phyloP scores from a whole-genome alignment of 1,284 basidiomycete species.

The Phellopilus nigrolimitatus region DNA sequence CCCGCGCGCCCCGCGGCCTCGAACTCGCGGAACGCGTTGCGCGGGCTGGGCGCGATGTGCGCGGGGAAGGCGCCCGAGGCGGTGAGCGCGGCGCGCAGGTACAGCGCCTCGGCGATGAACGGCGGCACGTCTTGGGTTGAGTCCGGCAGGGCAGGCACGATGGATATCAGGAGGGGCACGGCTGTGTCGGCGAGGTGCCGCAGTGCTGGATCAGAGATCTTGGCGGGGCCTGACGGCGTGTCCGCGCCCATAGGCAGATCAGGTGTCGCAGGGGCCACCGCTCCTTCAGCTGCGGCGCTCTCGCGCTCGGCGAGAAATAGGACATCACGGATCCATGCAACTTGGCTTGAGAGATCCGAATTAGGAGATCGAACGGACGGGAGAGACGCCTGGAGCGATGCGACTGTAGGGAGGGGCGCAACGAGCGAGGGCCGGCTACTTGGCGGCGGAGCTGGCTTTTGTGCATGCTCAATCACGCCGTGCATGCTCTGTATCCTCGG shows the following conservation, averaged over 20 bases:
- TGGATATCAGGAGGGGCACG: slow-evolving; percentile 52
- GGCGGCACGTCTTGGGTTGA: slow-evolving; percentile 33
- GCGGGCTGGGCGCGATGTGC: slow-evolving; percentile 59
- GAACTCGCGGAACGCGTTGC: slow-evolving; percentile 83
- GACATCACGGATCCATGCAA: slow-evolving; percentile 78
- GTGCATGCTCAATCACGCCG: too few species aligned
- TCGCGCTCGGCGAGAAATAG: slow-evolving; percentile 71
- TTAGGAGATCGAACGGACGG: slow-evolving; percentile 42
- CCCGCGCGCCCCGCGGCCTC: slow-evolving; percentile 75
- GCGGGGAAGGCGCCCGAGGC: slow-evolving; percentile 65
- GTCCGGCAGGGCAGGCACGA: slow-evolving; percentile 30
- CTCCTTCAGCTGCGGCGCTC: too few species aligned
- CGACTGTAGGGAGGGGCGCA: slow-evolving; percentile 54
- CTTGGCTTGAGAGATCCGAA: slow-evolving; percentile 52
- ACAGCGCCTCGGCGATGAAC: slow-evolving; percentile 66
- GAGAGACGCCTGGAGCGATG: slow-evolving; percentile 46
- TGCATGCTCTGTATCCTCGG: too few species aligned
- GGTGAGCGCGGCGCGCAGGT: slow-evolving; percentile 66
- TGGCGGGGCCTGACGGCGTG: slow-evolving; percentile 41
- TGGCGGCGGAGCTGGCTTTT: slow-evolving; percentile 26
- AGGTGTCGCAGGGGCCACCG: slow-evolving; percentile 27
- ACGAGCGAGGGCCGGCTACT: too few species aligned
- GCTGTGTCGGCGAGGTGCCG: slow-evolving; percentile 61
- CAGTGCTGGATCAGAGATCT: slow-evolving; percentile 60
- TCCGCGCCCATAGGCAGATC: slow-evolving; percentile 17